Evolutionary conservation across 495 filamentous ascomycete species (phyloP).

Genomic region (Evernia prunastri): DNA sequence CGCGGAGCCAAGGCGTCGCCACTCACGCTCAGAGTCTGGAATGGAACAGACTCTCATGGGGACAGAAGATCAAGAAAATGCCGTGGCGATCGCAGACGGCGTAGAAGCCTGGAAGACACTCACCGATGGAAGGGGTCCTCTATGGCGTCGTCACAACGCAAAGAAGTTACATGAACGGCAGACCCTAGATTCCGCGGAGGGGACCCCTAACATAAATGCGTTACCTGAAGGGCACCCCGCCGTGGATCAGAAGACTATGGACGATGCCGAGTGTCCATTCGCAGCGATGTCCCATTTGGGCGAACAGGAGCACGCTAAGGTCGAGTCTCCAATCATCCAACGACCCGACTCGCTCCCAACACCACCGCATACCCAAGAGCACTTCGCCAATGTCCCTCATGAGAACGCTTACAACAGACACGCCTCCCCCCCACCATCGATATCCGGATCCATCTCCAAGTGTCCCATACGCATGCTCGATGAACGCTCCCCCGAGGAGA

Average conservation of each 20-base stretch:
- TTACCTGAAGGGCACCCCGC: conserved; percentile 10
- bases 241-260: background rate
- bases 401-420: conserved; percentile 37
- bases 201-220: background rate
- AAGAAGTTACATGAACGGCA: conserved; percentile 1
- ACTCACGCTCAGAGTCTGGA: background rate
- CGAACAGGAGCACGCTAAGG: conserved; percentile 16
- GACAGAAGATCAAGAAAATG: conserved; percentile 1
- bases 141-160: conserved; percentile 11
- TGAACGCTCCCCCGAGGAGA: conserved; percentile 83
- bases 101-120: conserved; percentile 19
- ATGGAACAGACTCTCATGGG: background rate
- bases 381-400: conserved; percentile 34
- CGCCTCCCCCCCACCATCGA: conserved; percentile 47
- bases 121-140: conserved; percentile 4
- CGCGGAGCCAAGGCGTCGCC: background rate
- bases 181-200: background rate
- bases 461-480: conserved; percentile 88
- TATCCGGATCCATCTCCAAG: conserved; percentile 47
- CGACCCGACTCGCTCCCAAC: conserved; percentile 33
- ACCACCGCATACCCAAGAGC: conserved; percentile 16
- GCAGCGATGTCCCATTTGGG: conserved; percentile 29
- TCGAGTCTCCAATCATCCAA: conserved; percentile 32
- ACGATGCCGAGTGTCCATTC: conserved; percentile 41
- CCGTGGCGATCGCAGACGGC: conserved; percentile 15